phyloP scores from a whole-genome alignment of 768 basidiomycete genomes.

The Collybia mongolica region DNA sequence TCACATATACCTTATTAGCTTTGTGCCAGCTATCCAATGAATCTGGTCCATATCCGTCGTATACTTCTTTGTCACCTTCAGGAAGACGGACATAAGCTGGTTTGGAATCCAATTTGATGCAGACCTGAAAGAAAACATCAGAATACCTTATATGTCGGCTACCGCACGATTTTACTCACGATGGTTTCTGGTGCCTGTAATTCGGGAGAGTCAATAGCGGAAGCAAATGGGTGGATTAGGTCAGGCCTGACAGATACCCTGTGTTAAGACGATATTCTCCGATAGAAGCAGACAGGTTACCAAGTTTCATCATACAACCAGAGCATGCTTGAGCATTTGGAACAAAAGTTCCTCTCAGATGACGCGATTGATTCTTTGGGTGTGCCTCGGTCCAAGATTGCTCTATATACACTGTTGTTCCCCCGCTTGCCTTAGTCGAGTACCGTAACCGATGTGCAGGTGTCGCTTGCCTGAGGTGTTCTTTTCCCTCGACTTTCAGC shows the following conservation, averaged over 20 bases:
- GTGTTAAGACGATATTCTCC: background rate
- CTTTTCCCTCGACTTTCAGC: slow-evolving; percentile 52
- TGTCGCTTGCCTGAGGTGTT: slow-evolving; percentile 45
- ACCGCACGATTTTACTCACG: slow-evolving; percentile 30
- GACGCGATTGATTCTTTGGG: slow-evolving; percentile 41
- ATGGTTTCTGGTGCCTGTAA: slow-evolving; percentile 48
- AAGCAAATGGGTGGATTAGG: slow-evolving; percentile 65
- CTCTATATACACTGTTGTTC: slow-evolving; percentile 53
- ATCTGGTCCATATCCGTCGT: slow-evolving; percentile 39
- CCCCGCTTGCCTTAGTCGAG: background rate
- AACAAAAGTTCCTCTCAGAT: slow-evolving; percentile 65
- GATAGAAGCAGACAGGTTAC: slow-evolving; percentile 28
- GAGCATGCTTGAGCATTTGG: slow-evolving; percentile 62
- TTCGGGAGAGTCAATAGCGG: slow-evolving; percentile 62
- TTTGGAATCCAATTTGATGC: slow-evolving; percentile 46
- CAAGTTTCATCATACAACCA: slow-evolving; percentile 61
- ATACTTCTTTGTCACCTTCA: slow-evolving; percentile 49
- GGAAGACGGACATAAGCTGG: slow-evolving; percentile 61
- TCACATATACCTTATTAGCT: slow-evolving; percentile 30
- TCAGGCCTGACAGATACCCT: slow-evolving; percentile 47
- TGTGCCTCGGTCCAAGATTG: slow-evolving; percentile 57
- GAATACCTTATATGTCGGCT: background rate
- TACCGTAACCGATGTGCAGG: background rate
- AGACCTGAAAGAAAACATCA: slow-evolving; percentile 31
- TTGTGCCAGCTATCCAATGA: slow-evolving; percentile 65